Conservation (phyloP, 768 basidiomycete genomes). For the Agaricus subrufescens region DNA sequence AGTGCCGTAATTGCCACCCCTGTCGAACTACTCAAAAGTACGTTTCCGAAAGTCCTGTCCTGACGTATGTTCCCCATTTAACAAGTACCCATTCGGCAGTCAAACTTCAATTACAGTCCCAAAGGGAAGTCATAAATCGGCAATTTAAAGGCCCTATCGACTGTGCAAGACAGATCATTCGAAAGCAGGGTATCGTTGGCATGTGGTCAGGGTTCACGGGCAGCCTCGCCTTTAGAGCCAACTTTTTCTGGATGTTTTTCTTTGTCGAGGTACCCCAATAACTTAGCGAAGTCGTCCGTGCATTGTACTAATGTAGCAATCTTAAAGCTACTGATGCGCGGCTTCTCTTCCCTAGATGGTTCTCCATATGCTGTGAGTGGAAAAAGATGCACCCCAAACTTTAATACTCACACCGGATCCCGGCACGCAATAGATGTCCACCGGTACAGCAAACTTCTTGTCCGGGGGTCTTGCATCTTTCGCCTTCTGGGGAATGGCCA, state of each 20-base stretch:
- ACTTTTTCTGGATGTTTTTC: conserved; percentile 80
- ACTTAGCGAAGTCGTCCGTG: conserved; percentile 5
- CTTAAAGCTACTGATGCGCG: conserved; percentile 53
- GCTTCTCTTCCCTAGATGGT: conserved; percentile 48
- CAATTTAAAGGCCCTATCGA: conserved; percentile 65
- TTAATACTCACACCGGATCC: not conserved
- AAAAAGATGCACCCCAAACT: conserved; percentile 1
- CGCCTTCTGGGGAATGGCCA: conserved; percentile 63
- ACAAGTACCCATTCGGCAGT: conserved; percentile 29
- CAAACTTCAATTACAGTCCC: conserved; percentile 64
- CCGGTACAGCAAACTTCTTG: conserved; percentile 56
- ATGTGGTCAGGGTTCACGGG: conserved; percentile 76
- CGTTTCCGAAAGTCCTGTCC: conserved; percentile 6
- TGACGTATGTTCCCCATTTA: conserved; percentile 47
- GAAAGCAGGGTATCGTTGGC: conserved; percentile 56
- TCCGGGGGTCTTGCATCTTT: conserved; percentile 62
- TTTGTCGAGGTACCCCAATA: conserved; percentile 48
- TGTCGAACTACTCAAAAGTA: conserved; percentile 74
- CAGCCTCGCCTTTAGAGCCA: conserved; percentile 65
- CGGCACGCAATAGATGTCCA: conserved; percentile 42
- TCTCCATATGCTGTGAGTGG: conserved; percentile 55
- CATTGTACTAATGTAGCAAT: conserved; percentile 15
- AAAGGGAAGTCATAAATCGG: conserved; percentile 44
- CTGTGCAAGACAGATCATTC: conserved; percentile 59
- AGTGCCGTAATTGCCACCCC: conserved; percentile 73